Base-by-base conservation (phyloP, 176 grass and related monocot species). In the Themeda triandra region DNA sequence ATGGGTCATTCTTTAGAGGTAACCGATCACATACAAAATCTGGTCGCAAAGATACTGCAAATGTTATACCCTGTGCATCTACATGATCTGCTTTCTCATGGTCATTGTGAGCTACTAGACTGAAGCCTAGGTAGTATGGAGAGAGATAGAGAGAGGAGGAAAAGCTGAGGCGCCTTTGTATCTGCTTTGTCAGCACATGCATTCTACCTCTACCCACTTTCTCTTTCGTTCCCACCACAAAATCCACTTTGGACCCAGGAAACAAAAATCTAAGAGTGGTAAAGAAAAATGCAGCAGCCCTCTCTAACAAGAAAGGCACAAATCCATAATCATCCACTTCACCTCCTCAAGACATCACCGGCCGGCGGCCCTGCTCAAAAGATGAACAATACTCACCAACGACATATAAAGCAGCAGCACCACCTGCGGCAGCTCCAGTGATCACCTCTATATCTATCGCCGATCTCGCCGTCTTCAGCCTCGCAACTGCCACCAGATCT, bases 251-350 rank as follows among this genome's bases (percentile, higher is more conserved):
- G 76, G 76, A 90, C 59, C 79, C 42, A 9, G 8, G 13, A 1
- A 41, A 41, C 10, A 0, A 71, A 84, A 81, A 59, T 53, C 67
- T 42, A 53, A 41, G 73, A 39, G 74, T 30, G 69, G 67, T 78
- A 74, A 88, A 82, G 81, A 73, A 89, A 37, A 31, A 56, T 39
- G 59, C 69, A 51, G 79, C 59, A 83, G 75, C 28, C 91, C 91
- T 93, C 89, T 91, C 70, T 80, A 87, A 80, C 93, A 98, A 92
- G 96, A 85, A 98, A 93, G 85, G 96, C 89, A 95, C 87, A 91
- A 90, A 90, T 74, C 80, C 80, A 90, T 86, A 27, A 62, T 66
- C 66, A 19, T 56, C 66, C 49, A 69, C 42, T 75, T 85, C 75
- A 31, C 75, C 66, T 85, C 79, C 56, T 85, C 65, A 49, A 79